Conservation (phyloP, 1,284 basidiomycete genomes). For the Pseudozyma pruni region DNA sequence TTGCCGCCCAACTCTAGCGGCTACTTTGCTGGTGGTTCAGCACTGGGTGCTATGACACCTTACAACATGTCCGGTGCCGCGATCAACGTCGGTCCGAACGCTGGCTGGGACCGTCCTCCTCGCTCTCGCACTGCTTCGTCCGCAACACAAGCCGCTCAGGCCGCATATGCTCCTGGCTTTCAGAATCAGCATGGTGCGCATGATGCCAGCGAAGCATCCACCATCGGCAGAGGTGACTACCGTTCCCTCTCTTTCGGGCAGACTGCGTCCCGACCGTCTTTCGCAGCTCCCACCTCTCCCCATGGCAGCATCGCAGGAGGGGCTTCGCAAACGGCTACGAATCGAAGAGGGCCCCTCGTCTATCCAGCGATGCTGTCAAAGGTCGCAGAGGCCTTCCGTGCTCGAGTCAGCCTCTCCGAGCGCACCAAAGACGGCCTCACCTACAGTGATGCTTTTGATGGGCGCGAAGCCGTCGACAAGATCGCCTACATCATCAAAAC, state of each 20-base stretch:
- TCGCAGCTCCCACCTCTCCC: constrained; percentile 33
- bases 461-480: constrained; percentile 93
- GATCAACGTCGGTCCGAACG: constrained; percentile 3
- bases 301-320: constrained; percentile 39
- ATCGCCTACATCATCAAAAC: constrained; percentile 98
- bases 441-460: constrained; percentile 96
- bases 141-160: constrained; percentile 57
- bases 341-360: constrained; percentile 71
- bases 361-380: constrained; percentile 94
- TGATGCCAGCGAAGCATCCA: constrained; percentile 27
- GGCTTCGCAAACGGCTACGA: constrained; percentile 6
- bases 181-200: constrained; percentile 30
- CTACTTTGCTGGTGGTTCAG: constrained; percentile 30
- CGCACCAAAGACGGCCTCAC: constrained; percentile 92
- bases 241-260: constrained; percentile 51
- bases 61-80: constrained; percentile 36
- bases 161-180: constrained; percentile 44
- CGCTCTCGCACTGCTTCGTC: constrained; percentile 53
- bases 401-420: constrained; percentile 81
- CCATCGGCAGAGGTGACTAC: constrained; percentile 38
- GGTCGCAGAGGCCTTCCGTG: constrained; percentile 91
- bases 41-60: constrained; percentile 26
- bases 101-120: constrained; percentile 44
- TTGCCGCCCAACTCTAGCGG: constrained; percentile 37
- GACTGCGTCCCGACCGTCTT: constrained; percentile 22